Evolutionary conservation across 2,329 filamentous ascomycete species (phyloP), one percentile per base, ranked within the genome.

Genomic region (Epichloe elymi): DNA sequence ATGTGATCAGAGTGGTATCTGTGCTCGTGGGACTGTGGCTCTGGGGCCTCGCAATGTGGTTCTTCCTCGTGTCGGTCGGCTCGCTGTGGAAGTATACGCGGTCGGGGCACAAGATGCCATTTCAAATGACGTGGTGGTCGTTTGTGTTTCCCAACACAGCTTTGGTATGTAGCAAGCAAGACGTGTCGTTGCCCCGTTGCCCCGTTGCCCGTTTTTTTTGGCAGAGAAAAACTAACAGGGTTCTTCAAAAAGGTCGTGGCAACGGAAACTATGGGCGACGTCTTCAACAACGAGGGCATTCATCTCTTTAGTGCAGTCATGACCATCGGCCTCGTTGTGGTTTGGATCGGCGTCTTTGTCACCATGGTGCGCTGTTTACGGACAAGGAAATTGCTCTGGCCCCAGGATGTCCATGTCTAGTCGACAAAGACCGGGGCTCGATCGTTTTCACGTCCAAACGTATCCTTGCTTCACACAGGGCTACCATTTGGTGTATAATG

Each of bases 81-180:
- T 86, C 86, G 2, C 77, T 91, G 53, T 85, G 77, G 74, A 84
- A 81, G 33, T 82, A 84, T 48, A 71, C 82, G 19, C 70, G 74
- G 0, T 64, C 68, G 2, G 70, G 76, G 11, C 74, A 75, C 38
- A 76, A 73, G 53, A 79, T 89, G 70, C 75, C 80, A 4, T 93
- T 90, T 60, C 83, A 85, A 17, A 90, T 93, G 85, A 87, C 83
- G 1, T 94, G 86, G 82, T 93, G 84, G 67, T 86, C 81, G 3
- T 91, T 90, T 64, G 75, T 90, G 5, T 90, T 90, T 60, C 86
- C 86, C 2, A 88, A 90, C 58, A 90, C 86, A 0, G 85, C 84
- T 0, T 67, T 88, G 53, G 78, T 66, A 60, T 48, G 63, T 49
- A 23, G 35, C n/a, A 20, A 43, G 14, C 20, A 14, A 26, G 11